These are phyloP conservation scores for Aphanomyces invadans DNA, from an alignment of 352 stramenopile species.

Conservation along the genomic window DNA sequence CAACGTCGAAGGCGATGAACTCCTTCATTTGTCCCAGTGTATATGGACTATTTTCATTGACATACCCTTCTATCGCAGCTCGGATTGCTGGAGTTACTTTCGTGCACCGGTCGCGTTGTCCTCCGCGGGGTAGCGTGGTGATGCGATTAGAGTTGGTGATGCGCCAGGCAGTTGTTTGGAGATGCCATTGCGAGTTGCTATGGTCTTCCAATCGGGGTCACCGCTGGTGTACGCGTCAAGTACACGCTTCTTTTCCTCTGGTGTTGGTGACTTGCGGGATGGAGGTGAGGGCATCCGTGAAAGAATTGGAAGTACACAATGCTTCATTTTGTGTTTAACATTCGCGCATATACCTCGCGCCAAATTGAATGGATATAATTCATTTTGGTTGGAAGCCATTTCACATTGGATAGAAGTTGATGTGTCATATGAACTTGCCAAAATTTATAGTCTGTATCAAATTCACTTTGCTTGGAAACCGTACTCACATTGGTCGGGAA, in stretches of 20 bases:
- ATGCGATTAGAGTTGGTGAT: not conserved
- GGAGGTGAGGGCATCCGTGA: not conserved
- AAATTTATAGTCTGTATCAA: not conserved
- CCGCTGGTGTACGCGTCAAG: not conserved
- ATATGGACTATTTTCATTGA: slow-evolving; percentile 1
- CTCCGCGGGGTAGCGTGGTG: not conserved
- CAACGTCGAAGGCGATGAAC: not conserved
- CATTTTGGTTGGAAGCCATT: not conserved
- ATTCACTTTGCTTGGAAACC: not conserved
- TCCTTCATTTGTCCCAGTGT: not conserved
- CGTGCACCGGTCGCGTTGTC: not conserved
- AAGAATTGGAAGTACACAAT: not conserved
- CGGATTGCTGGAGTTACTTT: not conserved
- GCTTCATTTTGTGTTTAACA: not conserved
- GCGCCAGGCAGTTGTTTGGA: not conserved
- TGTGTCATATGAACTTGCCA: not conserved
- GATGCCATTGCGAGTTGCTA: not conserved
- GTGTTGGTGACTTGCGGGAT: not conserved
- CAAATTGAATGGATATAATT: not conserved
- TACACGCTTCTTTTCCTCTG: not conserved
- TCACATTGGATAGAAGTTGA: not conserved
- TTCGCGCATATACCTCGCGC: not conserved
- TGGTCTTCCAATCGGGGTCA: not conserved
- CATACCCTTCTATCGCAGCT: slow-evolving; percentile 1
- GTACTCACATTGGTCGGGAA: not conserved